Evolutionary conservation across 2,329 filamentous ascomycete species (phyloP).

Genomic region (Fusarium kyushuense): DNA sequence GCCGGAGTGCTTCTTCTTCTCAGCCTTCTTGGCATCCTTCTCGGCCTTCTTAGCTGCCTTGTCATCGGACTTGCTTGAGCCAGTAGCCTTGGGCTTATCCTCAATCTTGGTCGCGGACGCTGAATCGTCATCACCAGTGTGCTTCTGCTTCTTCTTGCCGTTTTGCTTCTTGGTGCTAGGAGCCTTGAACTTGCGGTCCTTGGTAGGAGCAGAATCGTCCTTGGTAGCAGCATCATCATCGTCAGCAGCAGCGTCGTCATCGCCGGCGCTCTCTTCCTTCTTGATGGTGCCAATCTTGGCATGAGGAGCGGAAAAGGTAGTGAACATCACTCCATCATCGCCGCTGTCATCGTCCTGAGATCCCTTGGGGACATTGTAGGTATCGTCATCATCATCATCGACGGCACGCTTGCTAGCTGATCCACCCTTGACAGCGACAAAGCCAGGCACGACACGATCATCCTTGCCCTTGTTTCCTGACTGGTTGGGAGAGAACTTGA

Average conservation of each 20-base stretch:
- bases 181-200: slow-evolving; percentile 10
- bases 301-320: background rate
- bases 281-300: background rate
- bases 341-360: background rate
- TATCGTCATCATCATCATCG: background rate
- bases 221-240: background rate
- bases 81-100: background rate
- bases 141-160: slow-evolving; percentile 8
- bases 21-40: background rate
- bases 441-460: background rate
- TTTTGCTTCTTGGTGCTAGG: slow-evolving; percentile 13
- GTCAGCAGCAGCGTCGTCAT: no score
- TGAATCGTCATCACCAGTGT: background rate
- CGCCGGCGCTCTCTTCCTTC: background rate
- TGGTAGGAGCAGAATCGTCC: background rate
- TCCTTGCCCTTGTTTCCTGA: background rate
- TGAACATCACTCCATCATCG: background rate
- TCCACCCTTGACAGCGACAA: slow-evolving; percentile 2
- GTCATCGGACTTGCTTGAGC: background rate
- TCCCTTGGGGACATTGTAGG: background rate
- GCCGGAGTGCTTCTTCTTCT: background rate
- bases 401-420: background rate
- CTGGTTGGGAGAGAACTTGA: slow-evolving; percentile 5
- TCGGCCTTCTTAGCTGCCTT: background rate
- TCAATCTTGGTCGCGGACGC: background rate